A percentile compares a stretch with the other conserved stretches of the same genome.
These are phyloP conservation scores for Colletotrichum sp. DNA, from an alignment of 2,329 filamentous ascomycete genomes.

Conservation along the genomic window DNA sequence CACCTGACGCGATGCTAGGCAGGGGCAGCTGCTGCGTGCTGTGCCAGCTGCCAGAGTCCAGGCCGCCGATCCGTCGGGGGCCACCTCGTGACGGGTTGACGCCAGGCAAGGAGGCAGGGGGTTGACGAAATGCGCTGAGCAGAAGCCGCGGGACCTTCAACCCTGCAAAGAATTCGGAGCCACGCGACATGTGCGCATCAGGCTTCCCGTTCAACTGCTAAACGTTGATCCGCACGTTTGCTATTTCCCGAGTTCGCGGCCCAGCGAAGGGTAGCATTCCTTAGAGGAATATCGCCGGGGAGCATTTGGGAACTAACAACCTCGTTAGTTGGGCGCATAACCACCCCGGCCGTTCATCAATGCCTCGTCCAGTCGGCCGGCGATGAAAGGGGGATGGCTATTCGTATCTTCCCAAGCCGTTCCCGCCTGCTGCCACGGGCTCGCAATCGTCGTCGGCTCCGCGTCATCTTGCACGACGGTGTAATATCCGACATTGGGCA, in stretches of 20 bases:
- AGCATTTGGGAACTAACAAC: not conserved
- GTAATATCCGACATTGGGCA: not conserved
- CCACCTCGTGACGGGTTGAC: constrained; percentile 10
- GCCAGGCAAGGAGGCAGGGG: not conserved
- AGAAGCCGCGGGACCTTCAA: not conserved
- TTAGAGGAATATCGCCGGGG: not conserved
- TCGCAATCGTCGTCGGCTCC: constrained; percentile 10
- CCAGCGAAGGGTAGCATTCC: not conserved
- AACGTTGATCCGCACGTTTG: not conserved
- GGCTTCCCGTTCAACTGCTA: not conserved
- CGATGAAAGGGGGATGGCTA: not conserved
- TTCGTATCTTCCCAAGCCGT: not conserved
- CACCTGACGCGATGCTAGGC: constrained; percentile 1
- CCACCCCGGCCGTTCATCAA: not conserved
- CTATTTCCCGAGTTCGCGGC: not conserved
- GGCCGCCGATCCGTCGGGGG: constrained; percentile 2
- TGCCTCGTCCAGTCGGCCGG: not conserved
- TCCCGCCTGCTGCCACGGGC: not conserved
- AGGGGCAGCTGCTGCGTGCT: not conserved
- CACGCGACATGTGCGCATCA: constrained; percentile 8
- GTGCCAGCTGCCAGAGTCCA: constrained; percentile 12
- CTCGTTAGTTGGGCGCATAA: not conserved
- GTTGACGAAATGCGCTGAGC: not conserved
- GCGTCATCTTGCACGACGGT: not conserved
- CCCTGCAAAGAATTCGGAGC: not conserved